Evolutionary conservation across 2,329 filamentous ascomycete species (phyloP), one percentile per base, ranked within the genome.

Genomic region (Fusarium sp.): DNA sequence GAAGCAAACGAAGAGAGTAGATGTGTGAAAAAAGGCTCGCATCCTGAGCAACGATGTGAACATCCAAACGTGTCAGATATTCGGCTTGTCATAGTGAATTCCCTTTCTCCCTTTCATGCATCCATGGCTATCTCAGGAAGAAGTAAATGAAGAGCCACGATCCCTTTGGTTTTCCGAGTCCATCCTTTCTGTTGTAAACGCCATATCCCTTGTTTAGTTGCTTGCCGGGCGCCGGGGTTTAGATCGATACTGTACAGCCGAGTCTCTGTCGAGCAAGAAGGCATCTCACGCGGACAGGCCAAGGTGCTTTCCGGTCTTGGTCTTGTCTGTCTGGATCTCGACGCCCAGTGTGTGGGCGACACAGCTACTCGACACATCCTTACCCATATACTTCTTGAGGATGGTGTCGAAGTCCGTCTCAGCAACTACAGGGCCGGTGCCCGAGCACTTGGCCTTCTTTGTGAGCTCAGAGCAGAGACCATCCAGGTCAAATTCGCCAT

Each of bases 391-490:
- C 78, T 90, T 90, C 66, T 85, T 87, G 82, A 95, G 86, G 55
- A 94, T 92, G 41, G 86, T 89, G 77, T 97, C 92, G 74, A 98
- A 97, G 75, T 98, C 95, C 58, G 90, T 89, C 82, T 97, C 91
- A 67, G 94, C 92, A 27, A 99, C 93, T 16, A 97, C 94, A 12
- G 97, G 94, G 15, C 96, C 95, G 16, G 88, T 92, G 73, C 97
- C 93, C 0, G 94, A 97, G 80, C 96, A 99, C 78, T 95, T 96
- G 62, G 96, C 96, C 84, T 99, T 99, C 79, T 95, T 93, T 70
- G 95, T 93, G 13, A 99, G 89, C 78, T 99, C 95, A 6, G 92
- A 92, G 83, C 96, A 99, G 27, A 99, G 88, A 36, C 92, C 91
- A 77, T 99, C 96, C 51, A 99, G 92, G 73, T 99, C 96, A 71